Base-by-base conservation (phyloP, 768 basidiomycete species). In the Tricholoma hemisulphureum region DNA sequence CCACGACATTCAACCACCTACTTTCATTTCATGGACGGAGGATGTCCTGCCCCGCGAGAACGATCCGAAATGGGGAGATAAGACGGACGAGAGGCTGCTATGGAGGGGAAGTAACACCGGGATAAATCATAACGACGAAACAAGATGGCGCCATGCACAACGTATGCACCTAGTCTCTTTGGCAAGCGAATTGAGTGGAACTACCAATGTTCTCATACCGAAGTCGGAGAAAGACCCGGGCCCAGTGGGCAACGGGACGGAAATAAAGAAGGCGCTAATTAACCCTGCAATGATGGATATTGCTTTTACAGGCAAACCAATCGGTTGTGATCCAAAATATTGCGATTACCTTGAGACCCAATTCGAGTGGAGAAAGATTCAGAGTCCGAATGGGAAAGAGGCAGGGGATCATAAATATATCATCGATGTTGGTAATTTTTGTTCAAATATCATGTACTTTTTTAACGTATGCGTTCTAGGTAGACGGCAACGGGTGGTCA, bases 41-140 rank as follows among this genome's bases (percentile, higher is more conserved):
- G 75, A 75, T 11, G 56, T 69, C 1, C 58, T 59, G 8, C 63
- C 73, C 6, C 65, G 67, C 2, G 70, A 69, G 8, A 76, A 84
- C 58, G 82, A 87, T 65, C 77, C 83, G 10, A 74, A 73, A 0
- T 91, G 88, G 88, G 80, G 83, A 23, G 70, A 79, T 41, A 90
- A 87, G 70, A 56, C 68, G 0, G 79, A 86, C 65, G 80, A 85
- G 37, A 69, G 80, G 18, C 55, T 89, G 20, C 72, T 81, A 34
- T 91, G 89, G 89, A 75, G 88, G 49, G 89, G 89, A 1, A 83
- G 79, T 34, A 88, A 82, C 29, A 88, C 87, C 0, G 89, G 89
- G n/a, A 84, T 81, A 43, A 65, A 63, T 31, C 72, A 77, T 20
- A 62, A 69, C 24, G 62, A 67, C 3, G 39, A 55, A 0, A 71